These are phyloP conservation scores for Dalbergia cultrata DNA, from an alignment of 306 rosid species.

Conservation along the genomic window DNA sequence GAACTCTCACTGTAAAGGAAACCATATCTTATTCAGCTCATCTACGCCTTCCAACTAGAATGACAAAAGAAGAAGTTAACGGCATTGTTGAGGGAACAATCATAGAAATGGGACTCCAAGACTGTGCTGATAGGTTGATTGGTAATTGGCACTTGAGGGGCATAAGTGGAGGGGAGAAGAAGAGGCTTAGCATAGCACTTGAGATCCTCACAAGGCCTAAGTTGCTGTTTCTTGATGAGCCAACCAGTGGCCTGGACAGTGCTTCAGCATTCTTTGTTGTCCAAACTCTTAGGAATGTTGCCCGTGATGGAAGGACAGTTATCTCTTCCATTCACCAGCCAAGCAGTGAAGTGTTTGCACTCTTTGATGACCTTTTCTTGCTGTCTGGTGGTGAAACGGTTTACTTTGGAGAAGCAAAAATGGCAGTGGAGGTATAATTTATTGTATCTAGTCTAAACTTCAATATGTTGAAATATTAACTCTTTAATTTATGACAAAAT, in stretches of 20 bases:
- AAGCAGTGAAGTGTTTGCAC: constrained; percentile 87
- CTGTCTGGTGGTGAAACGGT: constrained; percentile 86
- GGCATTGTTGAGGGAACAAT: constrained; percentile 74
- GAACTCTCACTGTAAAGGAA: constrained; percentile 80
- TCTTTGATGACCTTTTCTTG: constrained; percentile 87
- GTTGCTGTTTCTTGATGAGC: constrained; percentile 84
- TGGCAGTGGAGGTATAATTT: constrained; percentile 67
- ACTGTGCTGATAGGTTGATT: constrained; percentile 74
- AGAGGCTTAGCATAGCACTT: constrained; percentile 83
- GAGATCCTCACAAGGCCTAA: constrained; percentile 85
- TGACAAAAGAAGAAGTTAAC: constrained; percentile 62
- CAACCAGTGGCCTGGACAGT: constrained; percentile 93
- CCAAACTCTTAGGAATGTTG: constrained; percentile 79
- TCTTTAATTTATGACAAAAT: too few relatives aligned
- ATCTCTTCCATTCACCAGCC: constrained; percentile 90
- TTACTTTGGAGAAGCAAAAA: constrained; percentile 86
- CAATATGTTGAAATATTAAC: not conserved
- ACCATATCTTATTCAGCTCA: constrained; percentile 77
- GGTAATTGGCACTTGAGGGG: constrained; percentile 92
- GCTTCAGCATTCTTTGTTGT: constrained; percentile 87
- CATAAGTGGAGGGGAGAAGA: constrained; percentile 90
- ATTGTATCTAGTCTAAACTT: not conserved
- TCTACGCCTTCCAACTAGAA: constrained; percentile 69
- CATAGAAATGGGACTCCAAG: constrained; percentile 90
- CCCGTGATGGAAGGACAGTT: constrained; percentile 82